Evolutionary conservation across 768 basidiomycete genomes (phyloP).

Genomic region (Termitomyces sp.): DNA sequence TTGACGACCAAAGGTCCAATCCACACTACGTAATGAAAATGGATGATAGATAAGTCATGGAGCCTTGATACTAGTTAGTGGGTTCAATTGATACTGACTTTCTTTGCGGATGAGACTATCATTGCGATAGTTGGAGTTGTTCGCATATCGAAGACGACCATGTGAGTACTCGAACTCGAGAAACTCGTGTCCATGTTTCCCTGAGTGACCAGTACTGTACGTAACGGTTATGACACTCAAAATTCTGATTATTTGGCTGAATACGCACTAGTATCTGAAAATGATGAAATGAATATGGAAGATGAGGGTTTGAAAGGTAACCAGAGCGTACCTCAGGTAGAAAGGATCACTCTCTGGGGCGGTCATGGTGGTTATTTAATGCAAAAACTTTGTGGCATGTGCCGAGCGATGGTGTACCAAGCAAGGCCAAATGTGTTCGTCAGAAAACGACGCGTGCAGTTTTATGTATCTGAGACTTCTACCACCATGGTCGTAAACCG

Average conservation of each 20-base stretch:
- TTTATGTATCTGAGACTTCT: neutral
- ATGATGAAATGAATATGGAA: neutral
- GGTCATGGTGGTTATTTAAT: slow-evolving; percentile 29
- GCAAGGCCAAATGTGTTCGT: slow-evolving; percentile 1
- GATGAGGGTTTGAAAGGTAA: neutral
- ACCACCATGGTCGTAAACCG: slow-evolving; percentile 59
- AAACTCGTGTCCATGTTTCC: slow-evolving; percentile 96
- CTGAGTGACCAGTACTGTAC: slow-evolving; percentile 89
- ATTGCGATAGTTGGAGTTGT: slow-evolving; percentile 99
- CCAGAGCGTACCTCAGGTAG: slow-evolving; percentile 59
- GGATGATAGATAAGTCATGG: neutral
- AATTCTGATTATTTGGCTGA: neutral
- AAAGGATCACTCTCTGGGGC: slow-evolving; percentile 69
- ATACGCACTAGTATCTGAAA: slow-evolving; percentile 43
- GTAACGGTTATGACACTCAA: neutral
- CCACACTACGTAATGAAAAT: slow-evolving; percentile 73
- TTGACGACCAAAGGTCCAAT: slow-evolving; percentile 88
- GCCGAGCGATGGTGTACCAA: neutral
- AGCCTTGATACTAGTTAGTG: neutral
- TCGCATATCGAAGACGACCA: slow-evolving; percentile 94
- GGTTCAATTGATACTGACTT: slow-evolving; percentile 56
- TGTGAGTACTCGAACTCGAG: slow-evolving; percentile 98
- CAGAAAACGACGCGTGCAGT: no score
- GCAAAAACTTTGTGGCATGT: neutral
- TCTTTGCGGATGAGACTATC: slow-evolving; percentile 98